These are phyloP conservation scores for Teunomyces stri DNA, from an alignment of 805 yeast species.

Conservation along the genomic window DNA sequence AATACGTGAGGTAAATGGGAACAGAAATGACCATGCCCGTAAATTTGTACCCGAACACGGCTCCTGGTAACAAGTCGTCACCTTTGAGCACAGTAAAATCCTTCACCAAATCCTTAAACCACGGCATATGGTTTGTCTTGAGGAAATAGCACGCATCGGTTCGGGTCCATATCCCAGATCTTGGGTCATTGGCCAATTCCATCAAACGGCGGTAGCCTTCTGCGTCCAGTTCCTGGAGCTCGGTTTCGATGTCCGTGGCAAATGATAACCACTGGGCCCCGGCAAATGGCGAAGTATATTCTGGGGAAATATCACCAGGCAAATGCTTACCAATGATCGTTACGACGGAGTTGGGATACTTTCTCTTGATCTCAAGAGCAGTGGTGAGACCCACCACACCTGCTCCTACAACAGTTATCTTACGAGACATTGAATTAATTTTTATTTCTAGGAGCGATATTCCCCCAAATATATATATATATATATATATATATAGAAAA, in stretches of 20 bases:
- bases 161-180: slow-evolving; percentile 38
- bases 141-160: slow-evolving; percentile 13
- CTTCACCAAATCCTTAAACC: slow-evolving; percentile 49
- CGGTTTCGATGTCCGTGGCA: slow-evolving; percentile 40
- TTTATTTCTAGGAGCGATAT: neutral
- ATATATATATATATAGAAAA: too few species aligned
- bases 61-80: slow-evolving; percentile 41
- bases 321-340: slow-evolving; percentile 37
- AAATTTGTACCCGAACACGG: slow-evolving; percentile 45
- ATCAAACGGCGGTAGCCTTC: slow-evolving; percentile 48
- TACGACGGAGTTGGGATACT: slow-evolving; percentile 16
- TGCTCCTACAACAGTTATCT: slow-evolving; percentile 15
- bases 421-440: neutral
- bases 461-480: too few species aligned
- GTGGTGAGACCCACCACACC: slow-evolving; percentile 40
- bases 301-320: slow-evolving; percentile 54
- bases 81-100: slow-evolving; percentile 33
- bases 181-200: slow-evolving; percentile 47
- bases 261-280: slow-evolving; percentile 73
- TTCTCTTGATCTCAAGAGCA: slow-evolving; percentile 27
- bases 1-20: slow-evolving; percentile 52
- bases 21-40: slow-evolving; percentile 60
- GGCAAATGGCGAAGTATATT: slow-evolving; percentile 65
- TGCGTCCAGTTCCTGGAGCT: slow-evolving; percentile 36
- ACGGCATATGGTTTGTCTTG: slow-evolving; percentile 21